Evolutionary conservation across 2,329 filamentous ascomycete species (phyloP).

Genomic region (Fusarium anthophilum): DNA sequence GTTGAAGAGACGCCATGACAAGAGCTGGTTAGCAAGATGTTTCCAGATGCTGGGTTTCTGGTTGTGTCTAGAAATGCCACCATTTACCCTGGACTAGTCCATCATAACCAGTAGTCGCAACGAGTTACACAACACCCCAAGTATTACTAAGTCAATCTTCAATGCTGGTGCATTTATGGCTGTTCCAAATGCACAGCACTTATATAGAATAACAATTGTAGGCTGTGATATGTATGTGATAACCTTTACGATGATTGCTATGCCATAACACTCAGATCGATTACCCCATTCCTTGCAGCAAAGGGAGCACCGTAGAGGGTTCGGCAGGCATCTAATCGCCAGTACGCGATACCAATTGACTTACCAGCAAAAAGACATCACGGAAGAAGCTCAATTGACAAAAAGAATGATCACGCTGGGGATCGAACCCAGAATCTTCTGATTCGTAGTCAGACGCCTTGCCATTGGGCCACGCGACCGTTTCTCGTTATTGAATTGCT

Average conservation of each 20-base stretch:
- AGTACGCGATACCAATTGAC: background rate
- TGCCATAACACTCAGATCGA: background rate
- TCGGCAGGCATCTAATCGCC: background rate
- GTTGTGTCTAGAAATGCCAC: background rate
- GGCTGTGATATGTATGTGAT: too few relatives aligned
- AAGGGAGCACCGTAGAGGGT: background rate
- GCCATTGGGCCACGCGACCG: constrained; percentile 38
- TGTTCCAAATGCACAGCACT: background rate
- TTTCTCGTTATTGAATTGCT: background rate
- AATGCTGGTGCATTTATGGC: background rate
- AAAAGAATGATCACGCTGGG: constrained; percentile 36
- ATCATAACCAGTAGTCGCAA: too few relatives aligned
- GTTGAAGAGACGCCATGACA: too few relatives aligned
- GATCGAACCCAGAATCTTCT: constrained; percentile 44
- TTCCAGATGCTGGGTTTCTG: background rate
- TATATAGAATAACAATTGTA: background rate
- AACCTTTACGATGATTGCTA: background rate
- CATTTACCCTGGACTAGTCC: background rate
- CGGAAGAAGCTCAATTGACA: background rate
- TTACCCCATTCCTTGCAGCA: background rate
- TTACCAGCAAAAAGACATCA: background rate
- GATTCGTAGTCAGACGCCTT: constrained; percentile 45
- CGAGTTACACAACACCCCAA: background rate
- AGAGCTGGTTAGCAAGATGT: background rate
- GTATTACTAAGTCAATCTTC: background rate